Conservation (phyloP, 108 stramenopile genomes). For the Skeletonema menzelii region DNA sequence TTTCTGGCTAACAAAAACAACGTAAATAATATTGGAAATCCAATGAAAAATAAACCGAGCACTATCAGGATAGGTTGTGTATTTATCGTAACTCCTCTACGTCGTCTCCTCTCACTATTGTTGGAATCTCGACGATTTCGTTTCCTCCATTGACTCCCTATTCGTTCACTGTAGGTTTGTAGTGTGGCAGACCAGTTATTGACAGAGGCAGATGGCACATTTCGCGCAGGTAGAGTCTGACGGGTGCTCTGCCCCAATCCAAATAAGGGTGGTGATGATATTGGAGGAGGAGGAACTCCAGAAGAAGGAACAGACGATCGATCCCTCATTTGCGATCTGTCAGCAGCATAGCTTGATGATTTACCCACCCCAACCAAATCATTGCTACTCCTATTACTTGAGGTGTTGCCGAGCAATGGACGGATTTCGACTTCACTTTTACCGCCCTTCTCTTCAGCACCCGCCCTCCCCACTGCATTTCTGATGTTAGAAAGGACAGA, state of each 20-base stretch:
- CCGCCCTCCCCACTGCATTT: conserved; percentile 30
- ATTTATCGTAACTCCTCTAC: conserved; percentile 5
- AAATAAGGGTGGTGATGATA: neutral
- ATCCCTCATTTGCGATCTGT: neutral
- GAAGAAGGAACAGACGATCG: neutral
- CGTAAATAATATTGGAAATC: conserved; percentile 31
- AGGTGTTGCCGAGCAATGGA: conserved; percentile 14
- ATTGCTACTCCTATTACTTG: neutral
- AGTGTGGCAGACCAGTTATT: neutral
- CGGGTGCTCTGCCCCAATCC: neutral
- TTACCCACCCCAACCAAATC: neutral
- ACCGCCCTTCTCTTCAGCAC: conserved; percentile 20
- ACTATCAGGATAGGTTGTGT: conserved; percentile 26
- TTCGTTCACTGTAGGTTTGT: neutral
- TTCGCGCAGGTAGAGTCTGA: neutral
- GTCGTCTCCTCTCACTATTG: neutral
- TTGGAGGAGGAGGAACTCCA: neutral
- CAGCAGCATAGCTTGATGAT: neutral
- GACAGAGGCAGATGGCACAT: neutral
- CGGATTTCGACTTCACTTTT: conserved; percentile 26
- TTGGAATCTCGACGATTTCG: neutral
- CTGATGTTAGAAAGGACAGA: conserved; percentile 36
- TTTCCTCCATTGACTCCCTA: conserved; percentile 1
- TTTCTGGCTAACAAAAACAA: conserved; percentile 36
- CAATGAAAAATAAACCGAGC: conserved; percentile 31